Evolutionary conservation across 352 stramenopile genomes (phyloP), one percentile per base, ranked within the genome.

Genomic region (Phytopythium montanum): DNA sequence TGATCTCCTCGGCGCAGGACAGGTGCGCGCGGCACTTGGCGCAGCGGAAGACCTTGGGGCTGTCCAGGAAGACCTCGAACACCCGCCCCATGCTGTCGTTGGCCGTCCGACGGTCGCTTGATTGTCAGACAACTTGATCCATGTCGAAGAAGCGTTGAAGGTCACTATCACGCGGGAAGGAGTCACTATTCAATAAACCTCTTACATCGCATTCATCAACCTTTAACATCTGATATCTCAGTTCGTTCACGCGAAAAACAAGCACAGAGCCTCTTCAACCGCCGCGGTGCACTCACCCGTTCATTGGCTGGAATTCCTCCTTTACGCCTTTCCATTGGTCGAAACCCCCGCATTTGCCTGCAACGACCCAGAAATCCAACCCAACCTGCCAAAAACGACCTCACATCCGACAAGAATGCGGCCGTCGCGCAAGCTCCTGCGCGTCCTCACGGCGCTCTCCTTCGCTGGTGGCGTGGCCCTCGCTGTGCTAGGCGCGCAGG

Each of bases 51-150:
- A 98, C 66, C 55, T 94, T 81, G 54, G 82, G 66, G 58, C 90
- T 93, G 60, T 97, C 90, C 46, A 98, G 73, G 63, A 96, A 98
- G 41, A 94, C 78, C 79, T 96, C 88, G 63, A 93, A 93, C 60
- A 91, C 81, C n/a, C 73, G 77, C 36, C 84, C 81, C 84, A 93
- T 93, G 42, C 9, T 29, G n/a, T 29, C 42, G 21, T 29, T 3
- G 42, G 7, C 21, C 21, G 21, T 25, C 19, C 3, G 19, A n/a
- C 10, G 51, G 29, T 56, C 33, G 51, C n/a, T 23, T 16, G 7
- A 6, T 10, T 2, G 31, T 36, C n/a, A n/a, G n/a, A 3, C 39
- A 8, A 23, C 26, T n/a, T 5, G 41, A 2, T 33, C 44, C 23
- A 58, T 49, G 33, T 58, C 23, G 23, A 58, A 58, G 38, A 31